Base-by-base conservation (phyloP, 2,329 filamentous ascomycete species). In the Pseudocercospora fijiensis region DNA sequence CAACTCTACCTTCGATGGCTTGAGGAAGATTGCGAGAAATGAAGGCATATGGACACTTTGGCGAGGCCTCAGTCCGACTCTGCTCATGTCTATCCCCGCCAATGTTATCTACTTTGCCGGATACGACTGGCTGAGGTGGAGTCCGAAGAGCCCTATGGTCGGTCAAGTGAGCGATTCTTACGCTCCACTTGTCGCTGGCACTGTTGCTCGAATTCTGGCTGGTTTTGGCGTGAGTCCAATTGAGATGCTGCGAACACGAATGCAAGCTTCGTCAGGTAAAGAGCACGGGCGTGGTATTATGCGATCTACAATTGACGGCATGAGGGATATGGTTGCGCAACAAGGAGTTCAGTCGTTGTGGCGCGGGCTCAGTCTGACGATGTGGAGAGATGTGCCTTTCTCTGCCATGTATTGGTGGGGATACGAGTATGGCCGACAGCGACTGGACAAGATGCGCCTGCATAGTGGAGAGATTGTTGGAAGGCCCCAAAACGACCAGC, bases 31-130 rank as follows among this genome's bases (percentile, higher is more conserved):
- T 72, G 92, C 95, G 16, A 88, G 91, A 55, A 92, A 98, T 75
- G 95, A 99, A 79, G 95, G 95, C 0, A 74, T 92, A 11, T 85
- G 86, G 26, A 95, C 93, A 1, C 79, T 99, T 37, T 99, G 95
- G 94, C 86, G 95, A 65, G 95, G 95, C 0, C 81, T 99, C 4
- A 96, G 91, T n/a, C 94, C 95, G 0, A 99, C 95, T 0, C 81
- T 99, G 22, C 85, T 92, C 68, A 99, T 99, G 95, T 88, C 92
- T 0, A 85, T 99, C 5, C 95, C 95, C 0, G 92, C 88, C 26
- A 99, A 99, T 76, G 95, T 99, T 70, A 98, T 99, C 69, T 99
- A 99, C 79, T 97, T 98, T 73, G 96, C 95, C 11, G 95, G 95
- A 43, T 99, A 99, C 78, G 95, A 99, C 74, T 97, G 92, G 90